Percentiles rank a stretch among this genome's conserved stretches.
Conservation (phyloP, 1,139 yeast genomes). For the Yamadazyma dendronema region DNA sequence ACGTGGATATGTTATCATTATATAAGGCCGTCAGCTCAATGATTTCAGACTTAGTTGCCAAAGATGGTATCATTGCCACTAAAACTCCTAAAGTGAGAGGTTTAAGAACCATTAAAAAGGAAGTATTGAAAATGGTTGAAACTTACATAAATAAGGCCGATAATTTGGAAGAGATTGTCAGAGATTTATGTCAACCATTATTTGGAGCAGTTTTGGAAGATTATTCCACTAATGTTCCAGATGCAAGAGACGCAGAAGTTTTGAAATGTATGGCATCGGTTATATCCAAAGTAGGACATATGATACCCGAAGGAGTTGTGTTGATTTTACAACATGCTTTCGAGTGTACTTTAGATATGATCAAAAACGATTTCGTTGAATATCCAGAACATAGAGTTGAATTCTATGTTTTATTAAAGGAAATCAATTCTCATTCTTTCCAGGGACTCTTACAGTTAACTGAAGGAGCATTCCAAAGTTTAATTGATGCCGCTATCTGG, state of each 20-base stretch:
- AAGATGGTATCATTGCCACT: conserved; percentile 83
- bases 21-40: conserved; percentile 89
- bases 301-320: conserved; percentile 90
- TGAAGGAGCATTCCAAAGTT: conserved; percentile 86
- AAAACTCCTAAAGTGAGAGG: conserved; percentile 96
- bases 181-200: conserved; percentile 79
- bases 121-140: conserved; percentile 84
- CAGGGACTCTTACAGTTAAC: conserved; percentile 84
- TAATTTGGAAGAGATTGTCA: conserved; percentile 80
- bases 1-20: conserved; percentile 84
- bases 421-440: conserved; percentile 82
- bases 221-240: conserved; percentile 85
- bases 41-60: conserved; percentile 77
- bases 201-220: conserved; percentile 87
- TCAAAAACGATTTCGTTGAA: conserved; percentile 90
- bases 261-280: conserved; percentile 91
- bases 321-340: conserved; percentile 86
- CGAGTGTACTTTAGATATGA: conserved; percentile 93
- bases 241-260: conserved; percentile 97
- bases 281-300: conserved; percentile 79
- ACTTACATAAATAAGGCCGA: conserved; percentile 86
- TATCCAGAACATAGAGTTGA: conserved; percentile 98
- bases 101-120: conserved; percentile 93
- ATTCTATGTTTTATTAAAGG: conserved; percentile 84
- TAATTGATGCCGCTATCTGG: conserved; percentile 94